These are phyloP conservation scores for Starmera dryadoides DNA, from an alignment of 805 yeast species.

Conservation along the genomic window DNA sequence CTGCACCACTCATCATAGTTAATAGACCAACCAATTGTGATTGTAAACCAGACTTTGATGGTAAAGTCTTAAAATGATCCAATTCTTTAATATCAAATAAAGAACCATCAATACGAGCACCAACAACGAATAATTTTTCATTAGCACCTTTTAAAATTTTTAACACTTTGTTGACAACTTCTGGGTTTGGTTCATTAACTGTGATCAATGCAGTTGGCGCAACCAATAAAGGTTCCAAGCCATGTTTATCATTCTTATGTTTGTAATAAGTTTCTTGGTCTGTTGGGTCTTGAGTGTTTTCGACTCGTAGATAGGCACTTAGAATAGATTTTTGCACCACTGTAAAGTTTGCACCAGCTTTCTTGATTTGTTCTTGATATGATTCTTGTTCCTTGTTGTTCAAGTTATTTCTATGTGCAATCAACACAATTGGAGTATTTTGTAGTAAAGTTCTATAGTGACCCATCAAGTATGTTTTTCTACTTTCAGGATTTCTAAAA, in stretches of 20 bases:
- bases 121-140: slow-evolving; percentile 74
- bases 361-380: slow-evolving; percentile 53
- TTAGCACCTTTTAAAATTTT: slow-evolving; percentile 53
- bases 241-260: slow-evolving; percentile 45
- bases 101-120: slow-evolving; percentile 71
- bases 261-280: slow-evolving; percentile 39
- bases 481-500: slow-evolving; percentile 30
- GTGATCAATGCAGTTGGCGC: slow-evolving; percentile 86
- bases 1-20: slow-evolving; percentile 83
- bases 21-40: slow-evolving; percentile 79
- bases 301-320: slow-evolving; percentile 68
- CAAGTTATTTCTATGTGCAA: slow-evolving; percentile 81
- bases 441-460: slow-evolving; percentile 67
- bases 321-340: slow-evolving; percentile 65
- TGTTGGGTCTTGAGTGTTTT: slow-evolving; percentile 69
- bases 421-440: slow-evolving; percentile 60
- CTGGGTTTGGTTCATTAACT: slow-evolving; percentile 66
- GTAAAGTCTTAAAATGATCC: slow-evolving; percentile 63
- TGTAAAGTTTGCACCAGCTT: slow-evolving; percentile 63
- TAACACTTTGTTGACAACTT: slow-evolving; percentile 51
- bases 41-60: slow-evolving; percentile 63
- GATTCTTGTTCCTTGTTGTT: slow-evolving; percentile 58
- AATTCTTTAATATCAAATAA: slow-evolving; percentile 46
- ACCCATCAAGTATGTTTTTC: slow-evolving; percentile 85
- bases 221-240: slow-evolving; percentile 57